phyloP scores from a whole-genome alignment of 176 grass and related monocot species.

The Oryza rufipogon region DNA sequence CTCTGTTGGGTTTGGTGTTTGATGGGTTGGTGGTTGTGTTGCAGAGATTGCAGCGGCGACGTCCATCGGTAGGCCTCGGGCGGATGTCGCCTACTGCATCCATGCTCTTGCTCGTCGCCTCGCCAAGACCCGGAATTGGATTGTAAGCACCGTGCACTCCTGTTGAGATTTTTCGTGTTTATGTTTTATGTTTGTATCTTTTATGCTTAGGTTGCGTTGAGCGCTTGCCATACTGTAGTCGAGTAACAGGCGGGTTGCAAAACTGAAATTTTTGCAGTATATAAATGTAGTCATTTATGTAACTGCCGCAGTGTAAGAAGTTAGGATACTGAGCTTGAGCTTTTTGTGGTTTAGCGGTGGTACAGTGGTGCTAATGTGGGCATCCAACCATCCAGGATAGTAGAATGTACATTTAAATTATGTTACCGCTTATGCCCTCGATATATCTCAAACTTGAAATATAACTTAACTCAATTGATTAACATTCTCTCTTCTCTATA shows the following conservation, averaged over 20 bases:
- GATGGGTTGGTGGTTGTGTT: slow-evolving; percentile 37
- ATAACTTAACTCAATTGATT: background rate
- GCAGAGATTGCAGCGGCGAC: slow-evolving; percentile 80
- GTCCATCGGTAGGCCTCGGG: slow-evolving; percentile 62
- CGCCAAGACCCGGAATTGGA: slow-evolving; percentile 90
- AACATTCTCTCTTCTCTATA: background rate
- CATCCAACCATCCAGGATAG: background rate
- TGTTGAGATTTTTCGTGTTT: background rate
- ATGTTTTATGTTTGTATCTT: background rate
- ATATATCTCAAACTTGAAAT: background rate
- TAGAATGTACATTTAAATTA: background rate
- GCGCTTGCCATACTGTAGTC: background rate
- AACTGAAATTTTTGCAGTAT: background rate
- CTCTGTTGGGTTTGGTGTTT: slow-evolving; percentile 36
- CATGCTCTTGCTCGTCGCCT: slow-evolving; percentile 83
- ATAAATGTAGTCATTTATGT: background rate
- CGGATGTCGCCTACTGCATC: slow-evolving; percentile 89
- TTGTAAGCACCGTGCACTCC: slow-evolving; percentile 50
- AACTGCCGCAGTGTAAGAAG: background rate
- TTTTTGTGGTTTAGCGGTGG: background rate
- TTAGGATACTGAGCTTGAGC: background rate
- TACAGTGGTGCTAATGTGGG: background rate
- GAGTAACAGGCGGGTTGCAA: background rate
- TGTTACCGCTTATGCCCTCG: background rate
- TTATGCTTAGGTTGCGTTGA: slow-evolving; percentile 26